Percentiles rank a stretch among this genome's conserved stretches.
Evolutionary conservation across 441 rosid genomes (phyloP).

Genomic region (Populus trichocarpa): DNA sequence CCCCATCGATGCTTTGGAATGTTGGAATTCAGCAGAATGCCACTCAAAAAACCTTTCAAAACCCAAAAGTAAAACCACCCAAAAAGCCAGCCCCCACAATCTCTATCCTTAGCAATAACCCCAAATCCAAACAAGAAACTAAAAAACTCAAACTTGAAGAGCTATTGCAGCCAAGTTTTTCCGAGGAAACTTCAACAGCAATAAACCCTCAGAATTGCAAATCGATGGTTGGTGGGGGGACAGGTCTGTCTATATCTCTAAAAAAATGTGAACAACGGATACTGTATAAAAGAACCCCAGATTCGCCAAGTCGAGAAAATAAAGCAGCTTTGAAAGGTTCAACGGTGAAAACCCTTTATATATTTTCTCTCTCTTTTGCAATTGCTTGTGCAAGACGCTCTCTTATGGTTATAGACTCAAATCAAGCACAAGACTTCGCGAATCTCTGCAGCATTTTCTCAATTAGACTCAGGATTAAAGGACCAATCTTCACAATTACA

Average conservation of each 20-base stretch:
- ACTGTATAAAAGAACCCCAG: constrained; percentile 15
- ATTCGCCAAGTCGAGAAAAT: constrained; percentile 11
- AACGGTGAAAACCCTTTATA: constrained; percentile 34
- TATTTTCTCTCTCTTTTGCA: constrained; percentile 21
- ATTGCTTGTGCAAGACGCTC: constrained; percentile 38
- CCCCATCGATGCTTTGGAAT: constrained; percentile 52
- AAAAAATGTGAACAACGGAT: constrained; percentile 20
- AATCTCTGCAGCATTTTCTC: constrained; percentile 22
- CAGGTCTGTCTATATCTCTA: constrained; percentile 7
- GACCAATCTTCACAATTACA: constrained; percentile 2
- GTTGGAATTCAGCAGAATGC: constrained; percentile 27
- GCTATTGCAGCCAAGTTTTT: constrained; percentile 15
- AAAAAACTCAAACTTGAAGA: neutral
- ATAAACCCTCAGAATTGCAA: neutral
- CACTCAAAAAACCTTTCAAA: constrained; percentile 19
- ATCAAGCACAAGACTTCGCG: constrained; percentile 1
- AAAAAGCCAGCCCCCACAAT: constrained; percentile 6
- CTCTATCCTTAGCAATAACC: neutral
- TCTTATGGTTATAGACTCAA: neutral
- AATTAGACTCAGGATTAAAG: neutral
- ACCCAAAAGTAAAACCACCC: constrained; percentile 12
- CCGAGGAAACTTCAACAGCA: constrained; percentile 12
- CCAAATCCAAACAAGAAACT: constrained; percentile 11
- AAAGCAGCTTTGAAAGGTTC: constrained; percentile 42
- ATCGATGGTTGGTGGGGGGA: constrained; percentile 5